Base-by-base conservation (phyloP, 1,284 basidiomycete genomes). In the Moniliophthora roreri region DNA sequence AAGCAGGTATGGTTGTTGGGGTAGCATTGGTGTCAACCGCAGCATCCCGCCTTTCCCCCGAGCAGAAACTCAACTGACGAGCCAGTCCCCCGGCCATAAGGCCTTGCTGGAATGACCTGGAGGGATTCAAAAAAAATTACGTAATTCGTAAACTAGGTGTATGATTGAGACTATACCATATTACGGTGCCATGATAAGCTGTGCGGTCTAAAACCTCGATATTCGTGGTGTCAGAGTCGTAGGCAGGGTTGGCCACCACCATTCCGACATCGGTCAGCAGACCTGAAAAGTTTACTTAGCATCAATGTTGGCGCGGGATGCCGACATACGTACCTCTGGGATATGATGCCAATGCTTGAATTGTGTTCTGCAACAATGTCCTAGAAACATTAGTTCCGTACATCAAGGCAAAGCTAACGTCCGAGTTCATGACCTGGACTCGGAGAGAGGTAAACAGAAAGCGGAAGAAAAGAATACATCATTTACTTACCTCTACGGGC, bases 21-120 rank as follows among this genome's bases (percentile, higher is more conserved):
- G 47, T 45, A 40, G 63, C 56, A 48, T 61, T 61, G 45, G 59
- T 58, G 44, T 65, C 63, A 11, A 63, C 60, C 24, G 42, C 57
- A 3, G 53, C 53, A 16, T 49, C 44, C 3, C 44, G 52, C 15
- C 11, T 32, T 47, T 60, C 62, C 16, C 39, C 21, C 2, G 50
- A 45, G 50, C 64, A 66, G 47, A 66, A 60, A 18, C 55, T 42
- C 20, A 66, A 41, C 48, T 66, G 63, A 26, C 62, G 60, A 10
- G 63, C 60, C n/a, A 66, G 51, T 7, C 64, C 64, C 11, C 60
- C 62, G n/a, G 64, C 63, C 63, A 65, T 64, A 26, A 64, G 41
- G 10, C 58, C 64, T 55, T 65, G 64, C 49, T 65, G 64, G 57
- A 65, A 65, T 15, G 64, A 65, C 63, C 62, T 64, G 28, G 28